These are phyloP conservation scores for Gentiana dahurica DNA, from an alignment of 257 asterid genomes.

Conservation along the genomic window DNA sequence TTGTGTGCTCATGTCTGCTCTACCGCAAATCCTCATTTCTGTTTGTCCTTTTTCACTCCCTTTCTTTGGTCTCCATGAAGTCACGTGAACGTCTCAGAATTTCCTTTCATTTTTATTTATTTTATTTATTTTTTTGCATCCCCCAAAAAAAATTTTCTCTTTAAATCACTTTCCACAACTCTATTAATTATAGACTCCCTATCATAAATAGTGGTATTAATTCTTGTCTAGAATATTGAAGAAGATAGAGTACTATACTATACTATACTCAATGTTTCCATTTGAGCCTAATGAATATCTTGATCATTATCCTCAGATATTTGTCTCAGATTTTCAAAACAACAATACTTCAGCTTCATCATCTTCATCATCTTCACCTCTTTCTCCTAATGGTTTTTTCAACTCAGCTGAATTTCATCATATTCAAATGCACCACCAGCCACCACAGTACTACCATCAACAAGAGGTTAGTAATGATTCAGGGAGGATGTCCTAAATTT, in stretches of 20 bases:
- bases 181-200: constrained; percentile 2
- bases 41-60: constrained; percentile 36
- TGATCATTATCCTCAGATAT: constrained; percentile 19
- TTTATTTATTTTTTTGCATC: neutral
- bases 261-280: constrained; percentile 22
- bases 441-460: constrained; percentile 15
- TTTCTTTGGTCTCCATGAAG: constrained; percentile 39
- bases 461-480: constrained; percentile 23
- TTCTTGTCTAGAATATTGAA: constrained; percentile 15
- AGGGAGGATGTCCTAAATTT: no score
- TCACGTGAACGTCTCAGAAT: constrained; percentile 52
- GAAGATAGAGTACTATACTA: constrained; percentile 23
- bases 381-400: constrained; percentile 31
- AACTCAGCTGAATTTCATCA: constrained; percentile 17
- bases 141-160: constrained; percentile 13
- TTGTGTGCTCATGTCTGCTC: constrained; percentile 38
- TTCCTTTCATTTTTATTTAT: constrained; percentile 2
- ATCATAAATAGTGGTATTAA: neutral
- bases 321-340: constrained; percentile 16
- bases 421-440: constrained; percentile 15
- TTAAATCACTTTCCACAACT: constrained; percentile 17
- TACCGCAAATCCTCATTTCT: constrained; percentile 15
- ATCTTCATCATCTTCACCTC: constrained; percentile 34
- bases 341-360: neutral
- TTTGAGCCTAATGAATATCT: constrained; percentile 18